Evolutionary conservation across 176 grass and related monocot species (phyloP), one percentile per base, ranked within the genome.

Genomic region (Juncus effusus): DNA sequence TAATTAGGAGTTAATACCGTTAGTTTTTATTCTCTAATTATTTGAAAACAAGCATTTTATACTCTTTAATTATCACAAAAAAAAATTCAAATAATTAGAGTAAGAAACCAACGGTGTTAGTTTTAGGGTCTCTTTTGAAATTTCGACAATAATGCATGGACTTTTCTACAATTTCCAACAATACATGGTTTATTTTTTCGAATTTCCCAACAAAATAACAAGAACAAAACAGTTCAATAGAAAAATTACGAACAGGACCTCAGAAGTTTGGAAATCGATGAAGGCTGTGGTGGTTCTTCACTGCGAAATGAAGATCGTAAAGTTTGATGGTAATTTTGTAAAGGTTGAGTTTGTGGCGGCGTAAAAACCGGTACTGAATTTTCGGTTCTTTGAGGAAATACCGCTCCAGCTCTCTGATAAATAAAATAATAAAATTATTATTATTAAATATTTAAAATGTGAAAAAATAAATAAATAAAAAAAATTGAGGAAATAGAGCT

Each of bases 281-380:
- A 80, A 55, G 78, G 76, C 56, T 89, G 83, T 86, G 78, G 85
- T 85, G 75, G 67, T 66, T 47, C 80, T 56, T 78, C 83, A 40
- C 82, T 65, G 28, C 80, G 80, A 87, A 80, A 79, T 36, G 86
- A 85, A 61, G 80, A 58, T 6, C 65, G 68, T 72, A 79, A 15
- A 65, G 73, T 67, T 62, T 68, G 55, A 60, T 85, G 94, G 80
- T 93, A 85, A 10, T 82, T 90, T 93, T 81, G 76, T 13, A 99
- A 67, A 76, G 94, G 94, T 36, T 80, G 94, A 47, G 85, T 90
- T 73, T 99, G 94, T 11, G 87, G 51, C 70, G 93, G 93, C 78
- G 88, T 99, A 63, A 90, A 73, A 69, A 90, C 78, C 11, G 89
- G 85, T 70, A 75, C 80, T 62, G 88, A 84, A 60, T 78, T 79